Conservation (phyloP, 371 early-diverging fungal species). For the Fennellomyces sp. region DNA sequence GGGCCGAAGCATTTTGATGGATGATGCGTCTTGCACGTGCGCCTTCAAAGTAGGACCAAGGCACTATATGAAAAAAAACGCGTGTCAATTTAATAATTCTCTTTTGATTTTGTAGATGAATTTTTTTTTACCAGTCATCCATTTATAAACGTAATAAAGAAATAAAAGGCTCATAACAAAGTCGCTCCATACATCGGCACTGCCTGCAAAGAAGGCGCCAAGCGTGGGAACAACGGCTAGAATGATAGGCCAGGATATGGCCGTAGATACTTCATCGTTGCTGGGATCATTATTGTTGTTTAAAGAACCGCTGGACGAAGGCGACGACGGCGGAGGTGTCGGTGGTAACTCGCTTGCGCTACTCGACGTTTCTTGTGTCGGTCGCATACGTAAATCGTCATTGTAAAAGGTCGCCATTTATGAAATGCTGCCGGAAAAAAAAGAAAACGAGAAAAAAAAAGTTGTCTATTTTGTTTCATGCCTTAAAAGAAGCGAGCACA, state of each 20-base stretch:
- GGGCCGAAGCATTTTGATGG: conserved; percentile 11
- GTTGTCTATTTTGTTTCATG: background rate
- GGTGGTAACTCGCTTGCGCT: background rate
- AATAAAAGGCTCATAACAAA: conserved; percentile 52
- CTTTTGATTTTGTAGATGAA: background rate
- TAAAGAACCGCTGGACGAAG: background rate
- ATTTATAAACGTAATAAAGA: conserved; percentile 58
- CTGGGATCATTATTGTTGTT: background rate
- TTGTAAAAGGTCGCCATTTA: background rate
- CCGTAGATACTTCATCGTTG: conserved; percentile 17
- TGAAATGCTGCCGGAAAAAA: background rate
- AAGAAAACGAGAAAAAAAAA: background rate
- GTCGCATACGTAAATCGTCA: conserved; percentile 4
- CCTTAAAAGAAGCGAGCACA: background rate
- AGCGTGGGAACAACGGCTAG: conserved; percentile 59
- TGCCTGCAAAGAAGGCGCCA: conserved; percentile 56
- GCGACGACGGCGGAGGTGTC: background rate
- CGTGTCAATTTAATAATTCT: background rate
- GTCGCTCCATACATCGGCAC: conserved; percentile 62
- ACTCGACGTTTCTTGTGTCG: background rate
- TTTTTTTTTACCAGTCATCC: conserved; percentile 54
- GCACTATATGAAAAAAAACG: conserved; percentile 36
- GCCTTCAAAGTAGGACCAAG: conserved; percentile 63
- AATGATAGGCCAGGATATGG: conserved; percentile 55
- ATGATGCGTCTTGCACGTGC: conserved; percentile 50